A percentile compares a stretch with the other conserved stretches of the same genome.
These are phyloP conservation scores for Mucor plumbeus DNA, from an alignment of 371 early-diverging fungal genomes.

Conservation along the genomic window DNA sequence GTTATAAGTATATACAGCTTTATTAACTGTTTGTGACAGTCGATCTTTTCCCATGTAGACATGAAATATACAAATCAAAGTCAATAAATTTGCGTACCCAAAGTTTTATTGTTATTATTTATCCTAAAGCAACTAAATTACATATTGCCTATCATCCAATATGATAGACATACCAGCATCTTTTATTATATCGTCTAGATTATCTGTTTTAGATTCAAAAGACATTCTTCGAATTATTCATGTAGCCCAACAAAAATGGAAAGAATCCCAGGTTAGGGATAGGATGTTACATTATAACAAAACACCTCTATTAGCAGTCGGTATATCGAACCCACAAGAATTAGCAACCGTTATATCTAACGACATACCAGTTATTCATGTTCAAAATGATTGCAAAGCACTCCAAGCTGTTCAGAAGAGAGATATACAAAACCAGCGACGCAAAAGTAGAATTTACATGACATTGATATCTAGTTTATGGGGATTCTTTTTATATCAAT, in stretches of 20 bases:
- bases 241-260: constrained; percentile 23
- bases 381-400: constrained; percentile 38
- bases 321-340: constrained; percentile 47
- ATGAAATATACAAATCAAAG: neutral
- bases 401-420: constrained; percentile 35
- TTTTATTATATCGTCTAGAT: constrained; percentile 39
- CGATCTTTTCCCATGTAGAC: neutral
- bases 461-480: constrained; percentile 9
- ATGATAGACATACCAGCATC: constrained; percentile 39
- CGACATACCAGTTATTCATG: constrained; percentile 44
- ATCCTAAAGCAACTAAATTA: neutral
- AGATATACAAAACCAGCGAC: neutral
- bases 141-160: neutral
- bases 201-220: constrained; percentile 37
- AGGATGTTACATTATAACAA: constrained; percentile 21
- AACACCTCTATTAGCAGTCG: constrained; percentile 35
- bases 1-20: too few relatives aligned
- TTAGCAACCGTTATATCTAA: constrained; percentile 27
- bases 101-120: neutral
- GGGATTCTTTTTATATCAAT: constrained; percentile 6
- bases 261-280: constrained; percentile 15
- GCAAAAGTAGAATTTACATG: neutral
- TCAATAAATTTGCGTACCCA: too few relatives aligned
- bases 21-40: neutral
- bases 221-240: constrained; percentile 36